A percentile compares a stretch with the other conserved stretches of the same genome.
Evolutionary conservation across 208 protist genomes (phyloP).

Genomic region (Herpetomonas samuelpessoai): DNA sequence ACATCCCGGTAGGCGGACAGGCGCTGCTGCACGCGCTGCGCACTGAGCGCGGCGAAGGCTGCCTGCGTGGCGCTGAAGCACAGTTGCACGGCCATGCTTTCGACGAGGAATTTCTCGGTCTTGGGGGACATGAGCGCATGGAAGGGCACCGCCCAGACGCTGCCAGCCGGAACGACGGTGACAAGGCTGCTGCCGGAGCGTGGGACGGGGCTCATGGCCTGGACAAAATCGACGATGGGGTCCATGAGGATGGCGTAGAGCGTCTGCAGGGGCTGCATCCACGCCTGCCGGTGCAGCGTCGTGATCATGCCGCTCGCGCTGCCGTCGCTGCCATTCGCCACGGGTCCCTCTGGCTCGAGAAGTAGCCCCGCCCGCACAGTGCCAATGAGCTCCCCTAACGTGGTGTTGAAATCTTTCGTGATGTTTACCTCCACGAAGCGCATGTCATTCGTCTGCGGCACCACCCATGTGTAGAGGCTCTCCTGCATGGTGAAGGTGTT

Average conservation of each 20-base stretch:
- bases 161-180: slow-evolving; percentile 77
- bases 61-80: slow-evolving; percentile 82
- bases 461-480: slow-evolving; percentile 82
- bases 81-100: slow-evolving; percentile 79
- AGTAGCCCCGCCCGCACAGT: slow-evolving; percentile 52
- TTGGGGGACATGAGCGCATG: slow-evolving; percentile 76
- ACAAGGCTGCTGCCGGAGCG: slow-evolving; percentile 55
- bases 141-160: slow-evolving; percentile 84
- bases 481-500: slow-evolving; percentile 53
- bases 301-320: slow-evolving; percentile 28
- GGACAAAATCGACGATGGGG: slow-evolving; percentile 84
- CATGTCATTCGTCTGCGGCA: slow-evolving; percentile 75
- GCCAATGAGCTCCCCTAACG: slow-evolving; percentile 48
- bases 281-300: slow-evolving; percentile 63
- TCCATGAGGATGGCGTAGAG: slow-evolving; percentile 83
- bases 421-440: slow-evolving; percentile 87
- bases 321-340: background rate
- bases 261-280: slow-evolving; percentile 77
- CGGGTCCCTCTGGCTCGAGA: slow-evolving; percentile 47
- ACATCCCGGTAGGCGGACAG: slow-evolving; percentile 60
- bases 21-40: slow-evolving; percentile 52
- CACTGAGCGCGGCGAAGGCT: slow-evolving; percentile 56
- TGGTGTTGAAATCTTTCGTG: slow-evolving; percentile 71
- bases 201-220: slow-evolving; percentile 47
- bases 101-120: slow-evolving; percentile 67